Conservation (phyloP, 108 stramenopile genomes). For the Skeletonema marinoi region DNA sequence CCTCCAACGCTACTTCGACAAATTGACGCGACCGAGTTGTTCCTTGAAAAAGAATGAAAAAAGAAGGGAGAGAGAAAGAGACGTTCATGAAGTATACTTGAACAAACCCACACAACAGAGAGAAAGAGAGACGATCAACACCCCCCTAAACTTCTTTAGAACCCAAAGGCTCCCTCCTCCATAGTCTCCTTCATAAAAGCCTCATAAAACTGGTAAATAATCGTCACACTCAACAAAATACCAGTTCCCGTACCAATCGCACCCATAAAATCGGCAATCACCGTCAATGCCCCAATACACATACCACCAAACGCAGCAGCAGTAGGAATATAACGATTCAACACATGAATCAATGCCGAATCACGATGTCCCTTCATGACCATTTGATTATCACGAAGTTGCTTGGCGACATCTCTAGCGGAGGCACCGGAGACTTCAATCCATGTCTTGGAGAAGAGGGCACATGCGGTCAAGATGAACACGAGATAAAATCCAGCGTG, state of each 20-base stretch:
- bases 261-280: slow-evolving; percentile 98
- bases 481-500: slow-evolving; percentile 98
- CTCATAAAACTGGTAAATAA: slow-evolving; percentile 98
- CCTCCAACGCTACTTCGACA: slow-evolving; percentile 86
- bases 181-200: slow-evolving; percentile 86
- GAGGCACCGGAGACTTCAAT: slow-evolving; percentile 98
- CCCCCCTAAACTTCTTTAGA: slow-evolving; percentile 17
- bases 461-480: slow-evolving; percentile 97
- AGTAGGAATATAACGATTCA: slow-evolving; percentile 98
- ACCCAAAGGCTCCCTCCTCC: slow-evolving; percentile 52
- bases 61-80: background rate
- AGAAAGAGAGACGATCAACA: background rate
- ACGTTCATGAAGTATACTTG: background rate
- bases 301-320: slow-evolving; percentile 99
- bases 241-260: slow-evolving; percentile 99
- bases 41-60: background rate
- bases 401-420: slow-evolving; percentile 98
- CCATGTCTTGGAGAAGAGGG: slow-evolving; percentile 99
- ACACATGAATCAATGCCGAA: slow-evolving; percentile 92
- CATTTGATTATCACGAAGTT: slow-evolving; percentile 98
- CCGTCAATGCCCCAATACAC: slow-evolving; percentile 98
- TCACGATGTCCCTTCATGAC: slow-evolving; percentile 99
- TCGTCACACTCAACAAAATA: slow-evolving; percentile 97
- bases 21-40: slow-evolving; percentile 72
- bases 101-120: too few species aligned